Percentiles rank a stretch among this genome's conserved stretches.
Conservation (phyloP, 345 rosid species). For the Euphorbia tirucalli region DNA sequence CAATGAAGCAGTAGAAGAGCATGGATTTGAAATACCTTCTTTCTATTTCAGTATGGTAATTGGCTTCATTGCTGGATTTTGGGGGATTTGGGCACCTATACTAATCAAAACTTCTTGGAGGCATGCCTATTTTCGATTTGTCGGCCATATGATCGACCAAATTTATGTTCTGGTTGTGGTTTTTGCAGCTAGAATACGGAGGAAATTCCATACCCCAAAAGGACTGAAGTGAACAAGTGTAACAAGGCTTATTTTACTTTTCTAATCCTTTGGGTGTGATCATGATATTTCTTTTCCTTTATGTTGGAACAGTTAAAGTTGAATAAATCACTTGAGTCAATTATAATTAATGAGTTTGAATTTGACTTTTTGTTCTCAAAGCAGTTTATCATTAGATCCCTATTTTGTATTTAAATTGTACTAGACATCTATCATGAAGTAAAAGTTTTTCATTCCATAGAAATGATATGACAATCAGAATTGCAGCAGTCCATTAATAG, state of each 20-base stretch:
- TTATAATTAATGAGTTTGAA: too few species aligned
- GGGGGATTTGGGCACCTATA: conserved; percentile 15
- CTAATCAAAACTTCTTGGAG: conserved; percentile 20
- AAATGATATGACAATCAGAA: too few species aligned
- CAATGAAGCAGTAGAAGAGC: background rate
- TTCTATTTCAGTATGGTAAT: conserved; percentile 25
- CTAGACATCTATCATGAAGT: too few species aligned
- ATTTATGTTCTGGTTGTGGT: background rate
- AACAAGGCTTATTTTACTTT: too few species aligned
- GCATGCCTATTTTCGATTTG: conserved; percentile 24
- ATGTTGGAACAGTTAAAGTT: too few species aligned
- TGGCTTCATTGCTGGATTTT: conserved; percentile 27
- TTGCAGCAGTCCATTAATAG: too few species aligned
- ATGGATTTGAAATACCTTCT: background rate
- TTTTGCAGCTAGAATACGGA: background rate
- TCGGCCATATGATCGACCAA: conserved; percentile 15
- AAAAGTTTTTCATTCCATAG: too few species aligned
- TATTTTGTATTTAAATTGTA: too few species aligned
- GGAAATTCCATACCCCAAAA: background rate
- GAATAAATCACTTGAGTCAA: too few species aligned
- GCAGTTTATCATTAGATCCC: too few species aligned
- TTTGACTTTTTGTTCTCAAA: too few species aligned
- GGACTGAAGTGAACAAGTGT: background rate
- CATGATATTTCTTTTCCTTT: background rate
- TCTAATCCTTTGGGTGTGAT: background rate